Evolutionary conservation across 2,329 filamentous ascomycete species (phyloP).

Genomic region (Ophiostoma sp.): DNA sequence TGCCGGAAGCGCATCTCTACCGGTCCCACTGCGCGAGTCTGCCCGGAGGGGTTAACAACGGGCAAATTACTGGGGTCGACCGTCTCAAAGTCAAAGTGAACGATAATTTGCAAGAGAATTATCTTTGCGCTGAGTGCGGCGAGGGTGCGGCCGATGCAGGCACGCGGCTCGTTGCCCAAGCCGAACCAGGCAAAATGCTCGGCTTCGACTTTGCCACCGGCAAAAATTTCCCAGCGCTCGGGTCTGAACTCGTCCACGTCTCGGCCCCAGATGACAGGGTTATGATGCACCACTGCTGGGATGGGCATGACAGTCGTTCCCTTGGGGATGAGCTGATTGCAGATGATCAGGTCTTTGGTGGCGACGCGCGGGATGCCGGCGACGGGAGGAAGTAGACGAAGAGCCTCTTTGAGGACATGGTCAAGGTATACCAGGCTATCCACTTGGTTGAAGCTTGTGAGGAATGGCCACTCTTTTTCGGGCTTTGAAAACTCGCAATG

Average conservation of each 20-base stretch:
- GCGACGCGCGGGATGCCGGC: slow-evolving; percentile 28
- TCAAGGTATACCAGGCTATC: slow-evolving; percentile 34
- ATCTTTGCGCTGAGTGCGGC: slow-evolving; percentile 39
- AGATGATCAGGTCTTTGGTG: slow-evolving; percentile 27
- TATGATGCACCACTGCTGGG: slow-evolving; percentile 27
- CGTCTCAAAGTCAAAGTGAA: slow-evolving; percentile 28
- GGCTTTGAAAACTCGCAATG: neutral
- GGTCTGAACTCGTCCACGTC: slow-evolving; percentile 30
- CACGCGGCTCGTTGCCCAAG: slow-evolving; percentile 37
- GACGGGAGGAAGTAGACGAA: slow-evolving; percentile 30
- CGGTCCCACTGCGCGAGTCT: slow-evolving; percentile 19
- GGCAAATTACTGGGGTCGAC: neutral
- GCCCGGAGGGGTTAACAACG: slow-evolving; percentile 22
- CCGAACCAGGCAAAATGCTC: slow-evolving; percentile 35
- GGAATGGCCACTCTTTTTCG: neutral
- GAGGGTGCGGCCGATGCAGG: slow-evolving; percentile 38
- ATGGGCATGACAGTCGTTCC: slow-evolving; percentile 29
- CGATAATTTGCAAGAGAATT: slow-evolving; percentile 34
- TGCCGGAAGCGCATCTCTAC: slow-evolving; percentile 17
- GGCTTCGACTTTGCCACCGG: slow-evolving; percentile 28
- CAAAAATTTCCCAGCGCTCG: slow-evolving; percentile 29
- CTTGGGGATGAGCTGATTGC: slow-evolving; percentile 29
- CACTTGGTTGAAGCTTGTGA: slow-evolving; percentile 18
- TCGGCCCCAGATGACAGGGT: slow-evolving; percentile 30
- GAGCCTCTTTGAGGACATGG: slow-evolving; percentile 35